Evolutionary conservation across 148 eudicot genomes (phyloP).

Genomic region (Hydrangea macrophylla): DNA sequence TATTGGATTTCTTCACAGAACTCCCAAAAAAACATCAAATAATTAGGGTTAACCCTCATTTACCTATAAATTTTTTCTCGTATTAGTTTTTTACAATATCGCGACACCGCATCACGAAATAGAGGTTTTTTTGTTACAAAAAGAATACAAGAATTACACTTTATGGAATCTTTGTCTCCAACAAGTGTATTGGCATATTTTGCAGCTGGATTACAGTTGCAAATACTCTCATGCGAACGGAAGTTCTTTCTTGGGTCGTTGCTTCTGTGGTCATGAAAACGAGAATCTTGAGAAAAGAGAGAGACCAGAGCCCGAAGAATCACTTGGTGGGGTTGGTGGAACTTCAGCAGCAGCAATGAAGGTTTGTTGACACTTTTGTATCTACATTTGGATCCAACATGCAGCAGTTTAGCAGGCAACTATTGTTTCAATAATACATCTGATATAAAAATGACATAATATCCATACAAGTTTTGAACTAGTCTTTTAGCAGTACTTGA

Average conservation of each 20-base stretch:
- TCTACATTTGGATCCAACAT: conserved; percentile 34
- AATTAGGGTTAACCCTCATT: neutral
- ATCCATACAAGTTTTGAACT: neutral
- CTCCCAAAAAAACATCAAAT: neutral
- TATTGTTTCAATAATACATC: neutral
- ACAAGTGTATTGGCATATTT: neutral
- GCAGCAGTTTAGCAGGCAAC: conserved; percentile 9
- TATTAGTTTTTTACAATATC: conserved; percentile 18
- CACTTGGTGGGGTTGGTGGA: conserved; percentile 57
- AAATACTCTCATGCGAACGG: neutral
- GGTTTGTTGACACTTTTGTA: conserved; percentile 90
- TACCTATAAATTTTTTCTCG: neutral
- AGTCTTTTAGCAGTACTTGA: neutral
- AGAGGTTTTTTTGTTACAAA: conserved; percentile 10
- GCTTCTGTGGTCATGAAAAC: conserved; percentile 38
- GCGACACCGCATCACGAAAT: neutral
- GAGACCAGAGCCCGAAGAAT: conserved; percentile 42
- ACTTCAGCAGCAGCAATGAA: conserved; percentile 50
- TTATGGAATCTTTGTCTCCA: neutral
- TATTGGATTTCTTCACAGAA: neutral
- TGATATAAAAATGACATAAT: neutral
- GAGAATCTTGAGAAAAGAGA: conserved; percentile 90
- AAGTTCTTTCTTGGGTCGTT: neutral
- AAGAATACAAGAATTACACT: conserved; percentile 14
- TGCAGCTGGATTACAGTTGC: conserved; percentile 3